Evolutionary conservation across 306 rosid genomes (phyloP), one percentile per base, ranked within the genome.

Genomic region (Herpetospermum pedunculosum): DNA sequence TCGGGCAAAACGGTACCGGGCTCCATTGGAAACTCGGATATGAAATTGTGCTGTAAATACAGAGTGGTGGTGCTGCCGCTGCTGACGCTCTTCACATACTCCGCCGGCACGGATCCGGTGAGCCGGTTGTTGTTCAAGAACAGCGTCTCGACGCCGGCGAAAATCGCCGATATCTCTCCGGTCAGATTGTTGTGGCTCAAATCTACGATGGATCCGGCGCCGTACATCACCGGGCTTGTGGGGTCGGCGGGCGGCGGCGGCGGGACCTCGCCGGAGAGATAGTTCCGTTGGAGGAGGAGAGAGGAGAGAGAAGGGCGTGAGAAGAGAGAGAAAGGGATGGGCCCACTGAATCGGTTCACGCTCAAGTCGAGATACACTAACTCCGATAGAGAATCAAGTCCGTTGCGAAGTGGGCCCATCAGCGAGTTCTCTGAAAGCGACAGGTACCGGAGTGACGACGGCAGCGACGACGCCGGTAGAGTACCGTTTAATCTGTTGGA

Each of bases 21-120:
- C 4, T 70, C 64, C 32, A 84, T 2, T 5, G 82, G 75, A 23
- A 88, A 80, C 44, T 78, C 79, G 1, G 85, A 83, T 8, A 91
- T 70, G 80, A 64, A 91, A 54, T 91, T 91, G 74, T 91, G 95
- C 64, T 91, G 97, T 55, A 91, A 77, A 70, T 91, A 91, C 48
- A 91, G 19, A 11, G 90, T 88, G 82, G 75, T 85, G 73, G 95
- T 88, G 78, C 55, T 77, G 0, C 97, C 95, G 69, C 78, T 21
- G 80, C 76, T 79, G 76, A 87, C 78, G 81, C 89, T 81, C 77
- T 84, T 84, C 28, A 87, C 82, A 32, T 87, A 88, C 83, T 34
- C 92, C 80, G 64, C 78, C 40, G 97, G 97, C 4, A 91, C 90
- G 1, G 21, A 23, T 0, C 97, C 90, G 0, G 15, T 74, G 70